Base-by-base conservation (phyloP, 2,329 filamentous ascomycete species). In the Thelonectria olida region DNA sequence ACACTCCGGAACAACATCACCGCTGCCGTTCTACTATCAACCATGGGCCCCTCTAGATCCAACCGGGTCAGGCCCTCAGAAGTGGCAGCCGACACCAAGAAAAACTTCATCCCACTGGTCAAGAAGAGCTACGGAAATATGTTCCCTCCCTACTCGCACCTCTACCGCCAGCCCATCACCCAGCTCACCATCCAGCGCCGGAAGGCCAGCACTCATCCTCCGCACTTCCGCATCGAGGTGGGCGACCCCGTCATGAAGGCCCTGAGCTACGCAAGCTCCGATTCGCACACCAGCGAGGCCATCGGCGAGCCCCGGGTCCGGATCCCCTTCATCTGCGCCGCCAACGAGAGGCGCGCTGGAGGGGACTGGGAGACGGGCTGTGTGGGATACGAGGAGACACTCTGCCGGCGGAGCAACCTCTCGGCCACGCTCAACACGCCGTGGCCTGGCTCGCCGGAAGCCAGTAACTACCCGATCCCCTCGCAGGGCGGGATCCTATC, bases 361-460 rank as follows among this genome's bases (percentile, higher is more conserved):
- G 91, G 91, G n/a, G 90, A 93, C 73, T 94, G 91, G 91, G 90
- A 93, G 69, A 90, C 84, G 7, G 83, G 82, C 62, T 81, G 78
- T 13, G 74, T 78, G 3, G 79, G 79, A 31, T 80, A 81, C 62
- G 80, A 81, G 78, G 91, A 93, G 76, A 89, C 89, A 66, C 84
- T 94, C 36, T 92, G 90, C 71, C 84, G 91, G 62, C 83, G 91
- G 67, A 92, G 90, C 78, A 93, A 90, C 65, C 84, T 94, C 31
- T 89, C 89, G 6, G 87, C 89, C 19, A 88, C 88, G 3, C 81
- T 93, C 49, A 84, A 82, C 20, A 89, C 85, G 45, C 88, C 89
- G 2, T 88, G 82, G 62, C 79, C 83, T 3, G 80, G 78, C 12
- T 81, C 80, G 15, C 73, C 75, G 13, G 74, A 78, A 22, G 65